Percentiles rank a stretch among this genome's conserved stretches.
These are phyloP conservation scores for Laburnicola sp. DNA, from an alignment of 2,329 filamentous ascomycete genomes.

Conservation along the genomic window DNA sequence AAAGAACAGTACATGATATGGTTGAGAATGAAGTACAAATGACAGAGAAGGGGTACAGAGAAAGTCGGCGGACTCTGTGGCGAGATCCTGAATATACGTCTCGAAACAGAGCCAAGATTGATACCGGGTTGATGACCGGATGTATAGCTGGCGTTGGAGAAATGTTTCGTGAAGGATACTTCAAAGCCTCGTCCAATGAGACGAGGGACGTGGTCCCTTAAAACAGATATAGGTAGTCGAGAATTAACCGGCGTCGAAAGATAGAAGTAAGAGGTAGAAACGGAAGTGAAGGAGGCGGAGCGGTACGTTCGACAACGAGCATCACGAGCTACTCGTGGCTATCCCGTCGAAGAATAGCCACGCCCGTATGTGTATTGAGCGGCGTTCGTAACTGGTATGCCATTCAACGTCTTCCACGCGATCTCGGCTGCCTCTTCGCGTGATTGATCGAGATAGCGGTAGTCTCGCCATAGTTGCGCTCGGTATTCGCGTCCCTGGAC, in stretches of 20 bases:
- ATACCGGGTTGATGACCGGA: too few species aligned
- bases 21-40: too few species aligned
- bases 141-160: too few species aligned
- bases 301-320: not conserved
- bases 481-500: conserved; percentile 41
- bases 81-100: too few species aligned
- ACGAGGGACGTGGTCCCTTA: too few species aligned
- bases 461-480: conserved; percentile 42
- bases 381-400: conserved; percentile 17
- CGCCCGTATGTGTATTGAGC: conserved; percentile 25
- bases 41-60: too few species aligned
- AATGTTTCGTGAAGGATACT: too few species aligned
- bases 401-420: conserved; percentile 36
- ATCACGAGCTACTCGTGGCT: conserved; percentile 6
- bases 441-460: conserved; percentile 42
- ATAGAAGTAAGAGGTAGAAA: not conserved
- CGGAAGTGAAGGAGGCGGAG: not conserved
- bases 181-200: too few species aligned
- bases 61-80: too few species aligned
- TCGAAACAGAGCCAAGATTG: too few species aligned
- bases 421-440: conserved; percentile 44
- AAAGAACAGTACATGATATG: too few species aligned
- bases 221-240: too few species aligned
- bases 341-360: conserved; percentile 28
- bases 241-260: not conserved